Evolutionary conservation across 1,139 yeast species (phyloP), one percentile per base, ranked within the genome.

Genomic region (Yamadazyma triangularis): DNA sequence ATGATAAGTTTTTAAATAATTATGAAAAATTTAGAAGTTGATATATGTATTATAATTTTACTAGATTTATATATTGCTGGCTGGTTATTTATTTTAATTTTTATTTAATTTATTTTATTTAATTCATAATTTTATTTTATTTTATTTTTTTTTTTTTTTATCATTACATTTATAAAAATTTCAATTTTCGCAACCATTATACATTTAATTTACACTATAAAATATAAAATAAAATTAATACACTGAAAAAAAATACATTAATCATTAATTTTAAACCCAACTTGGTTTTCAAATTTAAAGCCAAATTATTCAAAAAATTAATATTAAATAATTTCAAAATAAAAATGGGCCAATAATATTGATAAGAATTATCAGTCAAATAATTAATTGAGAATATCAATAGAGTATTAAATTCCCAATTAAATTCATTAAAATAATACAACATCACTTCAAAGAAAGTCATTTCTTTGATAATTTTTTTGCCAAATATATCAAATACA

Each of bases 1-100:
- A 67, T 45, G 69, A 67, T 29, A 60, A 58, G 26, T 64, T 58
- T 38, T 45, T 67, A 33, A 38, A 42, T 23, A 29, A 32, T 24
- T 41, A 43, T 27, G 24, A 30, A n/a, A 26, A 26, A n/a, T 34
- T 27, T 35, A 22, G 28, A 31, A 20, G 19, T 23, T 4, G 10
- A 20, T 26, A 13, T n/a, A n/a, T n/a, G n/a, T n/a, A n/a, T n/a
- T n/a, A n/a, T n/a, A n/a, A n/a, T n/a, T n/a, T n/a, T n/a, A n/a
- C n/a, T n/a, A n/a, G n/a, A n/a, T n/a, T n/a, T n/a, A n/a, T n/a
- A n/a, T n/a, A n/a, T n/a, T n/a, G n/a, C n/a, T n/a, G n/a, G n/a
- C n/a, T n/a, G n/a, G n/a, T n/a, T n/a, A n/a, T n/a, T n/a, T n/a
- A n/a, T n/a, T n/a, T n/a, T n/a, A n/a, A n/a, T n/a, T n/a, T n/a